Evolutionary conservation across 768 basidiomycete species (phyloP), one percentile per base, ranked within the genome.

Genomic region (Boletus reticuloceps): DNA sequence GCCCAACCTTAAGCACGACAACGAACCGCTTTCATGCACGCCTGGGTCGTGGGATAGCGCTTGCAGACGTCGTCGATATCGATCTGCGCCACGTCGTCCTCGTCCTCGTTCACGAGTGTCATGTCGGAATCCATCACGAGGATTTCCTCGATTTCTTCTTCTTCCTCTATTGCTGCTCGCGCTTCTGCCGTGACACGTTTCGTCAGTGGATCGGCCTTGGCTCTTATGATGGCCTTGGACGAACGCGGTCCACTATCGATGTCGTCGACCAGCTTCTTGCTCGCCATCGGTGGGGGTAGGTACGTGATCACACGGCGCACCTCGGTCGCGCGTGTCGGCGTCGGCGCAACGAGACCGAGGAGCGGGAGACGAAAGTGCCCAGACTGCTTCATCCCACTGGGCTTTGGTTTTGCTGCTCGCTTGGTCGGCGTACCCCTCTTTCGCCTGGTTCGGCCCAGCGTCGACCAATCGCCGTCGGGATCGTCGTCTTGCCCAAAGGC

Each of bases 31-130:
- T 68, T 70, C 50, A 66, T 54, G 6, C 37, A 29, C 22, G 60
- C 59, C 9, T 60, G 56, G 3, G 58, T 61, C 12, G 54, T 17
- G 22, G 60, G 53, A 32, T 70, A 72, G 13, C 41, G 62, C 31
- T 5, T 36, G 32, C 57, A 52, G 14, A 72, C 45, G 7, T 58
- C 62, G 37, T 64, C 61, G 7, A 64, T 22, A 43, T 70, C 59
- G 51, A 57, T 32, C 31, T 45, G 19, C 1, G 10, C 46, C 38
- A 60, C 47, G 6, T 55, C 47, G 6, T 54, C 56, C 5, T 61
- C 61, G 44, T 64, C 64, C 16, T 64, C 63, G 47, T 61, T 59
- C 37, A 72, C 67, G 31, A 70, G 70, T 2, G 70, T 70, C 56
- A 48, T 25, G 19, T 71, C 69, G 2, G 69, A 70, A 47, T 61